Base-by-base conservation (phyloP, 2,329 filamentous ascomycete genomes). In the Stachybotrys chartarum region DNA sequence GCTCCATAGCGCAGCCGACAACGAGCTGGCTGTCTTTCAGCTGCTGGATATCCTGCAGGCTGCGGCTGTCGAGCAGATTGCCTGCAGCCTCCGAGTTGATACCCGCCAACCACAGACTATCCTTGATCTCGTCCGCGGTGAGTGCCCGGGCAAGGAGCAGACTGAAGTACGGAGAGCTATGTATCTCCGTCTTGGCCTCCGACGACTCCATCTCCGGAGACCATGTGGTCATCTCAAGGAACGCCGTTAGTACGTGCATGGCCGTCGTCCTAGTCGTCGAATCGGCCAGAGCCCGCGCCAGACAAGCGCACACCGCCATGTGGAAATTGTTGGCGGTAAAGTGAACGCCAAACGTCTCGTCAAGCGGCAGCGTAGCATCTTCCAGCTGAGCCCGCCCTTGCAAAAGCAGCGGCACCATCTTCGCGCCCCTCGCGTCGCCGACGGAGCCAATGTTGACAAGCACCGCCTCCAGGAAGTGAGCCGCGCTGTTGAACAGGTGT, bases 311-410 rank as follows among this genome's bases (percentile, higher is more conserved):
- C 1, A 86, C 78, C 0, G 85, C 84, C 60, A 84, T 85, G 63
- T 88, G 85, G 65, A 88, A 88, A 57, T 79, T 84, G 16, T 87
- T 82, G 6, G 72, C 66, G 35, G 76, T 81, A 63, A 88, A 88
- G 59, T 83, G 81, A 45, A 88, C 79, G 6, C 84, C 85, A 59
- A 86, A 87, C 6, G 80, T 78, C 31, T 86, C 82, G 59, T 88
- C 85, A 4, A 88, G 71, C 7, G 80, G 77, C 17, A 81, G 65
- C 4, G 83, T 81, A 7, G 83, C 83, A 54, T 87, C 82, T 58
- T 86, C 83, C 3, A 88, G 73, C 51, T 81, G 81, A 3, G 68
- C 62, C 24, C 84, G 77, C 10, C 84, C 85, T 63, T 86, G 82
- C 12, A 88, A 70, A 35, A 88, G 75, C 49, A 83, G 75, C 3